These are phyloP conservation scores for Aspergillus tamarii DNA, from an alignment of 2,329 filamentous ascomycete species.

Conservation along the genomic window DNA sequence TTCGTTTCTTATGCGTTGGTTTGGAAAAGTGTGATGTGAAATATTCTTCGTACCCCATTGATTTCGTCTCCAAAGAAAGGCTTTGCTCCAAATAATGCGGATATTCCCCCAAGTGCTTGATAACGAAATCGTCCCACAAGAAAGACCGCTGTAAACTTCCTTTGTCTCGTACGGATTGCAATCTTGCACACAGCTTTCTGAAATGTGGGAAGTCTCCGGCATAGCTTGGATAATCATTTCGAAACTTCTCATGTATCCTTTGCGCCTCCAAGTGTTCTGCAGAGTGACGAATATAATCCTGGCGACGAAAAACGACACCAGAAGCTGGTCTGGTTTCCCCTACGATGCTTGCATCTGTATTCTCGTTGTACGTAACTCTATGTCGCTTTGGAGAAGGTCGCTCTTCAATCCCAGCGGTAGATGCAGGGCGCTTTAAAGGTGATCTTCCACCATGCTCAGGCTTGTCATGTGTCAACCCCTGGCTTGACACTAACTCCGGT, in stretches of 20 bases:
- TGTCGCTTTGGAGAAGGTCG: slow-evolving; percentile 20
- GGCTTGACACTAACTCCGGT: neutral
- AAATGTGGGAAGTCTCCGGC: slow-evolving; percentile 44
- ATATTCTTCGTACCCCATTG: slow-evolving; percentile 42
- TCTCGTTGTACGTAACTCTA: neutral
- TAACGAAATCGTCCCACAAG: slow-evolving; percentile 53
- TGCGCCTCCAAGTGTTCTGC: slow-evolving; percentile 27
- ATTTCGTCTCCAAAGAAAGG: slow-evolving; percentile 27
- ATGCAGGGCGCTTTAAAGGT: slow-evolving; percentile 19
- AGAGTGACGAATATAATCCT: slow-evolving; percentile 25
- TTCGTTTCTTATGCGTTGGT: slow-evolving; percentile 41
- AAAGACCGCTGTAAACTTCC: slow-evolving; percentile 39
- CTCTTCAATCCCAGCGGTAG: slow-evolving; percentile 15
- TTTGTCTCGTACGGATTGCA: slow-evolving; percentile 35
- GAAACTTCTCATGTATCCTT: slow-evolving; percentile 42
- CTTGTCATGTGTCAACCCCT: slow-evolving; percentile 8
- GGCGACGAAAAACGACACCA: slow-evolving; percentile 24
- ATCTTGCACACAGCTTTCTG: slow-evolving; percentile 38
- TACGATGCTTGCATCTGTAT: neutral
- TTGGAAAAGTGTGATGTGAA: slow-evolving; percentile 38
- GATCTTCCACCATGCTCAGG: slow-evolving; percentile 10
- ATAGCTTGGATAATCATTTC: slow-evolving; percentile 44
- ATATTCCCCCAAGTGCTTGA: slow-evolving; percentile 43
- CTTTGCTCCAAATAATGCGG: slow-evolving; percentile 36
- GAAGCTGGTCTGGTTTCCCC: slow-evolving; percentile 9